Percentiles rank a stretch among this genome's conserved stretches.
Conservation (phyloP, 805 yeast genomes). For the Starmerella floricola region DNA sequence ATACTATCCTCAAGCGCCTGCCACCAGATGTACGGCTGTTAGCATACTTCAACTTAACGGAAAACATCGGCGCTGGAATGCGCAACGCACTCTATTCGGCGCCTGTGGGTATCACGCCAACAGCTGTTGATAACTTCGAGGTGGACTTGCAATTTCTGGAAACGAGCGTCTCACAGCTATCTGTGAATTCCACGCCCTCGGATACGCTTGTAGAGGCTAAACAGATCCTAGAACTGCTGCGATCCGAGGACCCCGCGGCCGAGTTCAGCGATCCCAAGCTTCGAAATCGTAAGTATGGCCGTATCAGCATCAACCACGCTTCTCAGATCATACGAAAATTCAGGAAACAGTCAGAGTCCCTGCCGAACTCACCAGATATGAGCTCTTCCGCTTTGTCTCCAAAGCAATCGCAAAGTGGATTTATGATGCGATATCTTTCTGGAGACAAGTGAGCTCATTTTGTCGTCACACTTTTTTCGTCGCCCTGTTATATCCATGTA, state of each 20-base stretch:
- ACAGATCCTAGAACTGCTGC: slow-evolving; percentile 64
- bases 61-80: slow-evolving; percentile 63
- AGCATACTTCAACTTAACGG: slow-evolving; percentile 77
- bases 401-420: slow-evolving; percentile 14
- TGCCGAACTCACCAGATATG: slow-evolving; percentile 15
- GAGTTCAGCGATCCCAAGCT: slow-evolving; percentile 47
- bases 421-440: slow-evolving; percentile 20
- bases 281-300: slow-evolving; percentile 56
- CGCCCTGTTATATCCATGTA: no score
- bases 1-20: slow-evolving; percentile 68
- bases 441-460: slow-evolving; percentile 8
- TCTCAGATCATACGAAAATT: slow-evolving; percentile 17
- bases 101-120: slow-evolving; percentile 42
- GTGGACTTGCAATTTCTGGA: slow-evolving; percentile 71
- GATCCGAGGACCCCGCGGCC: slow-evolving; percentile 40
- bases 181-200: slow-evolving; percentile 33
- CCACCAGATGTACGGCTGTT: slow-evolving; percentile 68
- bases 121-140: slow-evolving; percentile 61
- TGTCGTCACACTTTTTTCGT: no score
- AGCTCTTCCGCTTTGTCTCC: slow-evolving; percentile 14
- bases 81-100: slow-evolving; percentile 45
- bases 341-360: slow-evolving; percentile 5
- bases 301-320: slow-evolving; percentile 60
- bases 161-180: slow-evolving; percentile 29
- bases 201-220: slow-evolving; percentile 68